Percentiles rank a stretch among this genome's conserved stretches.
Evolutionary conservation across 805 yeast genomes (phyloP).

Genomic region (Candida schatavii): DNA sequence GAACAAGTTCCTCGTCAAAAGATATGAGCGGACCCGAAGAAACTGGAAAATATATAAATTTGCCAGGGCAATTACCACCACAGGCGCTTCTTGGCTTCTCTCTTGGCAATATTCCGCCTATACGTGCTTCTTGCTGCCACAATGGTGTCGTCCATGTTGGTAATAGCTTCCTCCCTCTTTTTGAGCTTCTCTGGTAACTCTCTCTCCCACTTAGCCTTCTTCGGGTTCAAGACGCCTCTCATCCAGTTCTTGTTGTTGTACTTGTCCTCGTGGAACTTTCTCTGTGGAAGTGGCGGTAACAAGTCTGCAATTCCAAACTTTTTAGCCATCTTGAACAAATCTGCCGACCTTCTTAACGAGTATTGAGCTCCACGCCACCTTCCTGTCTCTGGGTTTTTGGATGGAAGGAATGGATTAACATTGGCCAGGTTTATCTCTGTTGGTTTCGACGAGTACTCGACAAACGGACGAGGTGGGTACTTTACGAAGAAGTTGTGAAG

Average conservation of each 20-base stretch:
- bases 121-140: slow-evolving; percentile 54
- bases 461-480: slow-evolving; percentile 83
- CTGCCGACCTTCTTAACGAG: slow-evolving; percentile 80
- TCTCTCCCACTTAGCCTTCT: slow-evolving; percentile 81
- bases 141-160: slow-evolving; percentile 62
- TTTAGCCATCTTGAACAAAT: slow-evolving; percentile 76
- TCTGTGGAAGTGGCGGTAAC: slow-evolving; percentile 65
- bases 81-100: slow-evolving; percentile 30
- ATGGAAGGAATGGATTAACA: slow-evolving; percentile 86
- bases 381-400: slow-evolving; percentile 80
- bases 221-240: slow-evolving; percentile 75
- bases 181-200: slow-evolving; percentile 55
- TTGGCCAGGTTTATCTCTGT: slow-evolving; percentile 62
- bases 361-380: slow-evolving; percentile 72
- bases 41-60: too few relatives aligned
- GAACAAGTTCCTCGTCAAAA: too few relatives aligned
- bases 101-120: slow-evolving; percentile 38
- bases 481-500: slow-evolving; percentile 72
- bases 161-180: slow-evolving; percentile 64
- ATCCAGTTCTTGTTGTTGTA: slow-evolving; percentile 65
- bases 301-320: slow-evolving; percentile 76
- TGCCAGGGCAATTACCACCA: slow-evolving; percentile 27
- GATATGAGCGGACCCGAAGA: too few relatives aligned
- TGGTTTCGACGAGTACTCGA: slow-evolving; percentile 61
- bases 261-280: slow-evolving; percentile 77